Evolutionary conservation across 1,284 basidiomycete genomes (phyloP).

Genomic region (Rhodotorula sp.): DNA sequence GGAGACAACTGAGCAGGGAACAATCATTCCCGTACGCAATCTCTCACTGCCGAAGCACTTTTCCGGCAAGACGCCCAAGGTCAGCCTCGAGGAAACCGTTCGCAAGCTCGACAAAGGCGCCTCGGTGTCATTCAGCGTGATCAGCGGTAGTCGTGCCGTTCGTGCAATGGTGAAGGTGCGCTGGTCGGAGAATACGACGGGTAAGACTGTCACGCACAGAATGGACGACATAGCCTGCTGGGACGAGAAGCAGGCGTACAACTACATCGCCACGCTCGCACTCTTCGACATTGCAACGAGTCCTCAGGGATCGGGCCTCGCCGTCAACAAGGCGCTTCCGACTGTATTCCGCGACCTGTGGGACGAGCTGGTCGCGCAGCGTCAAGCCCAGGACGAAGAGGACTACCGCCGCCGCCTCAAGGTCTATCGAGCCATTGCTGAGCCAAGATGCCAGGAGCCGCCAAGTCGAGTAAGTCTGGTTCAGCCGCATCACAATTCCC

Average conservation of each 20-base stretch:
- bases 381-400: slow-evolving; percentile 63
- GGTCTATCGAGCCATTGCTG: slow-evolving; percentile 61
- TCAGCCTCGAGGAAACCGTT: slow-evolving; percentile 65
- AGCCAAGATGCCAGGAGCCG: slow-evolving; percentile 45
- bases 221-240: slow-evolving; percentile 71
- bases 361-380: slow-evolving; percentile 76
- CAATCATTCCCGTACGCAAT: slow-evolving; percentile 63
- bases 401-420: slow-evolving; percentile 59
- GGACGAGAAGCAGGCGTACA: slow-evolving; percentile 75
- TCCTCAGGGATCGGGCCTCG: slow-evolving; percentile 39
- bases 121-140: slow-evolving; percentile 62
- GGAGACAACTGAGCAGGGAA: slow-evolving; percentile 55
- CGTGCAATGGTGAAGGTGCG: slow-evolving; percentile 67
- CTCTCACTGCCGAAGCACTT: slow-evolving; percentile 78
- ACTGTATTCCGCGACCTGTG: slow-evolving; percentile 82
- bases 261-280: slow-evolving; percentile 84
- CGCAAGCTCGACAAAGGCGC: slow-evolving; percentile 66
- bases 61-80: slow-evolving; percentile 67
- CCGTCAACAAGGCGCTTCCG: slow-evolving; percentile 59
- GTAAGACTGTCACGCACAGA: slow-evolving; percentile 1
- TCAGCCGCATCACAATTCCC: not conserved
- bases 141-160: slow-evolving; percentile 67
- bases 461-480: slow-evolving; percentile 29
- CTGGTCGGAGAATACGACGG: slow-evolving; percentile 56
- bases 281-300: slow-evolving; percentile 51